Evolutionary conservation across 2,329 filamentous ascomycete genomes (phyloP).

Genomic region (Venturia oleaginea): DNA sequence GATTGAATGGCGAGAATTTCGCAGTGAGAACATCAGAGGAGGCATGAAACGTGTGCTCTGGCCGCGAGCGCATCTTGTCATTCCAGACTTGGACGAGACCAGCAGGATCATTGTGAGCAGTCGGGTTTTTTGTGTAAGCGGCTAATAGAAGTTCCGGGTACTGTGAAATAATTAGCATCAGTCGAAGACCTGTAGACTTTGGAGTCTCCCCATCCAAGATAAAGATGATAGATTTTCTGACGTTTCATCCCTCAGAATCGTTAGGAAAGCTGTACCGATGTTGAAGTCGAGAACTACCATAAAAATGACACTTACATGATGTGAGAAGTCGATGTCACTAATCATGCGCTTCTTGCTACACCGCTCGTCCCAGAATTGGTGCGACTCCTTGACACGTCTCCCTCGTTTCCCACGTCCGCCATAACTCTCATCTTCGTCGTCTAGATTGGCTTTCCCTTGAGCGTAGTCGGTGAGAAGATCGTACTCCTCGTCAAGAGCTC

Average conservation of each 20-base stretch:
- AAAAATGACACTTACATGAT: slow-evolving; percentile 50
- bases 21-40: slow-evolving; percentile 92
- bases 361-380: slow-evolving; percentile 87
- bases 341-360: slow-evolving; percentile 98
- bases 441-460: slow-evolving; percentile 59
- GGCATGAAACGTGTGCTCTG: slow-evolving; percentile 93
- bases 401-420: slow-evolving; percentile 62
- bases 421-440: slow-evolving; percentile 65
- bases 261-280: not conserved
- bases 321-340: slow-evolving; percentile 89
- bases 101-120: slow-evolving; percentile 86
- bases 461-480: slow-evolving; percentile 95
- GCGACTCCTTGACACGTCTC: slow-evolving; percentile 72
- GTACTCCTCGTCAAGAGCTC: slow-evolving; percentile 90
- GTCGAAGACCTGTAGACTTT: not conserved
- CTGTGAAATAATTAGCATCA: slow-evolving; percentile 28
- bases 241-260: slow-evolving; percentile 17
- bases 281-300: not conserved
- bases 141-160: slow-evolving; percentile 88
- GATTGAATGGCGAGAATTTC: slow-evolving; percentile 97
- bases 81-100: slow-evolving; percentile 97
- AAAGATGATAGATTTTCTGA: not conserved
- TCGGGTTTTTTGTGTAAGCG: slow-evolving; percentile 94
- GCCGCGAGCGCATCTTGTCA: slow-evolving; percentile 82
- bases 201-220: not conserved